phyloP scores from a whole-genome alignment of 176 grass and related monocot genomes.

The Leersia perrieri region DNA sequence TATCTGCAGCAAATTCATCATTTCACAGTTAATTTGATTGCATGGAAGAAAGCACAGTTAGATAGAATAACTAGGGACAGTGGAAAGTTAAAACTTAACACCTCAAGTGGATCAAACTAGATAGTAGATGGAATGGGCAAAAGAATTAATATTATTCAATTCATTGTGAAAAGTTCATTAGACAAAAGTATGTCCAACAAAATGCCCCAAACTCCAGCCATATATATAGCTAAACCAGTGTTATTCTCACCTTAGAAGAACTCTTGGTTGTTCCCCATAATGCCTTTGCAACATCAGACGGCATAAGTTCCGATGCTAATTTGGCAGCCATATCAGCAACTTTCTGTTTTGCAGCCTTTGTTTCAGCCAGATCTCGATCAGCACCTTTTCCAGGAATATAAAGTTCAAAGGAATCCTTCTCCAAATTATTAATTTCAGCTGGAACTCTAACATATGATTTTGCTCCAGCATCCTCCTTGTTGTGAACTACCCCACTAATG shows the following conservation, averaged over 20 bases:
- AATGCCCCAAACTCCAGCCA: background rate
- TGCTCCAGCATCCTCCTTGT: conserved; percentile 64
- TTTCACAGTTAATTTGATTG: conserved; percentile 30
- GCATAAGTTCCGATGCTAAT: conserved; percentile 83
- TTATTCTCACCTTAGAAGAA: conserved; percentile 56
- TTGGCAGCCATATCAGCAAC: conserved; percentile 72
- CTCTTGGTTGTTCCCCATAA: conserved; percentile 75
- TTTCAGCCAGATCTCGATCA: conserved; percentile 47
- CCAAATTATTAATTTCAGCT: conserved; percentile 77
- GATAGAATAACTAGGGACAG: background rate
- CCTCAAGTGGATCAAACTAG: background rate
- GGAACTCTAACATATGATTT: conserved; percentile 68
- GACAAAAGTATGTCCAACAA: background rate
- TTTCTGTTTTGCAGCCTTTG: conserved; percentile 61
- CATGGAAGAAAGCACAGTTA: background rate
- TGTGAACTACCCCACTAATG: conserved; percentile 87
- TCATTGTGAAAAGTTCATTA: background rate
- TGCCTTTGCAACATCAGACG: conserved; percentile 72
- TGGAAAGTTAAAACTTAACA: background rate
- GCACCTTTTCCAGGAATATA: conserved; percentile 65
- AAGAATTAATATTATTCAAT: background rate
- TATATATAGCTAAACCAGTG: conserved; percentile 8
- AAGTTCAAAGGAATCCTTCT: conserved; percentile 77
- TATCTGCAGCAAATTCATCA: conserved; percentile 37
- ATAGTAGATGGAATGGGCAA: background rate